phyloP scores from a whole-genome alignment of 2,329 filamentous ascomycete species.

The Diaporthe destruens region DNA sequence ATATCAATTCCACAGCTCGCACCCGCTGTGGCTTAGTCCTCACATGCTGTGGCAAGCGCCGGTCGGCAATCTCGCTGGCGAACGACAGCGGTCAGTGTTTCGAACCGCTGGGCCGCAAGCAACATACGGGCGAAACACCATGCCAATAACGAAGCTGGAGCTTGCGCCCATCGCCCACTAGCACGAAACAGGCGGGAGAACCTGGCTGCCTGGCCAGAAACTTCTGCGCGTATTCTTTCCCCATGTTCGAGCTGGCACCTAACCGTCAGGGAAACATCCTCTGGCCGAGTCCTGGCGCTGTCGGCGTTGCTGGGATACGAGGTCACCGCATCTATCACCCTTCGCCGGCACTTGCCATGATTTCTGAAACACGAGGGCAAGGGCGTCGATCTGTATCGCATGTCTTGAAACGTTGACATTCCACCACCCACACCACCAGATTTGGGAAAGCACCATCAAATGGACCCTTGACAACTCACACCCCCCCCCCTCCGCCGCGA shows the following conservation, averaged over 20 bases:
- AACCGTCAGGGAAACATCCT: constrained; percentile 36
- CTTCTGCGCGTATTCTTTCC: constrained; percentile 38
- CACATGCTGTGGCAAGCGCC: constrained; percentile 20
- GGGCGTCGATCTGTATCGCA: constrained; percentile 38
- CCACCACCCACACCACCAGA: constrained; percentile 30
- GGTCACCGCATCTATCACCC: constrained; percentile 8
- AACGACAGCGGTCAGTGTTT: constrained; percentile 25
- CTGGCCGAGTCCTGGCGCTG: constrained; percentile 16
- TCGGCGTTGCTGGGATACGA: constrained; percentile 32
- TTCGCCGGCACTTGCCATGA: constrained; percentile 19
- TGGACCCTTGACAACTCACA: constrained; percentile 27
- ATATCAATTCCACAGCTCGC: constrained; percentile 10
- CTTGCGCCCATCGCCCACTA: constrained; percentile 35
- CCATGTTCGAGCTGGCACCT: constrained; percentile 33
- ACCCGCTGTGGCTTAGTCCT: constrained; percentile 7
- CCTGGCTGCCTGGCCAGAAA: constrained; percentile 26
- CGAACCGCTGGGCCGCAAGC: constrained; percentile 14
- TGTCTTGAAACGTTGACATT: constrained; percentile 41
- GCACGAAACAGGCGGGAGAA: constrained; percentile 36
- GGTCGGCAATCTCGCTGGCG: constrained; percentile 33
- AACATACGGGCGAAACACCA: constrained; percentile 35
- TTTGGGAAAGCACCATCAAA: constrained; percentile 36
- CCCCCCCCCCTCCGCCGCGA: not conserved
- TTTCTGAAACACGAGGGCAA: constrained; percentile 40
- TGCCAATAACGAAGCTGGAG: constrained; percentile 38